Conservation (phyloP, 805 yeast genomes). For the Candida qinlingensis region DNA sequence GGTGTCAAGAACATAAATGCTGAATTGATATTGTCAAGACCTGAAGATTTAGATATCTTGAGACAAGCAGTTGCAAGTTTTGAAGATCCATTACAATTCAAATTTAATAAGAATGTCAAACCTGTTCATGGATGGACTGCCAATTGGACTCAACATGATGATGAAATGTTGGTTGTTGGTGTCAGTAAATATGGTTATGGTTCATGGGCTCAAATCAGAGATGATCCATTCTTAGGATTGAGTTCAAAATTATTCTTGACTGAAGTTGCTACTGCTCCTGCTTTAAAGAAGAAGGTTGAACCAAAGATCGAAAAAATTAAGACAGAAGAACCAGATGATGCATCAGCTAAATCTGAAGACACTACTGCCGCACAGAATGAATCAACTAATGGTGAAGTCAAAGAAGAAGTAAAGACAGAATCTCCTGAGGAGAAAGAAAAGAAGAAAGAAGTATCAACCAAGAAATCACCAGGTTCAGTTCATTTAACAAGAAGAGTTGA, state of each 20-base stretch:
- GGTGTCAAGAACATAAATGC: constrained; percentile 90
- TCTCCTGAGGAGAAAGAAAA: constrained; percentile 16
- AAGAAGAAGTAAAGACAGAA: constrained; percentile 5
- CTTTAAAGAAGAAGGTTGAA: constrained; percentile 25
- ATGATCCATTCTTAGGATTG: constrained; percentile 86
- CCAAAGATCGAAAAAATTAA: constrained; percentile 6
- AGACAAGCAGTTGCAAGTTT: constrained; percentile 47
- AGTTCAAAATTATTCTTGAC: constrained; percentile 78
- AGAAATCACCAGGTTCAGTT: constrained; percentile 85
- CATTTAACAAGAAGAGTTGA: constrained; percentile 91
- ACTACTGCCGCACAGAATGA: constrained; percentile 9
- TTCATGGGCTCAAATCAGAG: constrained; percentile 90
- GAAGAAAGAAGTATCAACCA: constrained; percentile 26
- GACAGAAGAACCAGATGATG: constrained; percentile 2
- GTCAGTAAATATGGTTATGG: constrained; percentile 93
- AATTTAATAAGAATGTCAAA: constrained; percentile 59
- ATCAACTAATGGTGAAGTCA: constrained; percentile 3
- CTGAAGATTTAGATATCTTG: constrained; percentile 72
- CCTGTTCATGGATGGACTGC: constrained; percentile 89
- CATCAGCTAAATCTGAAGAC: constrained; percentile 13
- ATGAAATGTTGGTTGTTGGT: constrained; percentile 82
- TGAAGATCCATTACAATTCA: constrained; percentile 59
- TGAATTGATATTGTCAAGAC: constrained; percentile 76
- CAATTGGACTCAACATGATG: constrained; percentile 79
- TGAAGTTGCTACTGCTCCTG: constrained; percentile 33